Evolutionary conservation across 805 yeast genomes (phyloP), one percentile per base, ranked within the genome.

Genomic region (Blastobotrys robertii): DNA sequence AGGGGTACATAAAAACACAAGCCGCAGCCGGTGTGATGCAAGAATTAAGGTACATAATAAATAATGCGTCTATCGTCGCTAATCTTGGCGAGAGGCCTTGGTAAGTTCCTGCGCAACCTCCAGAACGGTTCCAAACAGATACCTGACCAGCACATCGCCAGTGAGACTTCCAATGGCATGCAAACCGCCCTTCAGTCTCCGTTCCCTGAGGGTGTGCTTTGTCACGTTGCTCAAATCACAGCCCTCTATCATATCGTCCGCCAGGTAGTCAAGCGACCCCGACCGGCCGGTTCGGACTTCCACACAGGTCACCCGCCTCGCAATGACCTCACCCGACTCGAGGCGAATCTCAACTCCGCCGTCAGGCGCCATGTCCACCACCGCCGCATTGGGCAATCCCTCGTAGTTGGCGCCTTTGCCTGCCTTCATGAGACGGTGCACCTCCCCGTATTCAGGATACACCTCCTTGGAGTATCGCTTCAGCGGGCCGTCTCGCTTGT

Each of bases 141-240:
- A 58, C 30, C 64, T 50, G 3, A 59, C 60, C 32, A 59, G 41
- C 1, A 60, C 46, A 39, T 59, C 63, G 3, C 64, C 64, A 4
- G 55, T 47, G 13, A 59, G 42, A 44, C 60, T 55, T 8, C 64
- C 64, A 25, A 58, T 45, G 7, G 49, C 53, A 45, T 47, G 58
- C 10, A 59, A 49, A 15, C 44, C 43, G 7, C 46, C 44, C 13
- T 48, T 40, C 11, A 54, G 37, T 32, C 50, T 50, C 41, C 32
- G 46, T 37, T 11, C 41, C 29, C 39, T 19, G 7, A 45, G 16
- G 10, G 51, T 40, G 35, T 41, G 37, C 39, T 42, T 50, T 13
- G 41, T 40, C 12, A 43, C 43, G n/a, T 41, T 42, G 34, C 33
- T 19, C 3, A 39, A 33, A 6, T 37, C 44, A 10, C 15, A 19